Conservation (phyloP, 768 basidiomycete species). For the Suillus cothurnatus region DNA sequence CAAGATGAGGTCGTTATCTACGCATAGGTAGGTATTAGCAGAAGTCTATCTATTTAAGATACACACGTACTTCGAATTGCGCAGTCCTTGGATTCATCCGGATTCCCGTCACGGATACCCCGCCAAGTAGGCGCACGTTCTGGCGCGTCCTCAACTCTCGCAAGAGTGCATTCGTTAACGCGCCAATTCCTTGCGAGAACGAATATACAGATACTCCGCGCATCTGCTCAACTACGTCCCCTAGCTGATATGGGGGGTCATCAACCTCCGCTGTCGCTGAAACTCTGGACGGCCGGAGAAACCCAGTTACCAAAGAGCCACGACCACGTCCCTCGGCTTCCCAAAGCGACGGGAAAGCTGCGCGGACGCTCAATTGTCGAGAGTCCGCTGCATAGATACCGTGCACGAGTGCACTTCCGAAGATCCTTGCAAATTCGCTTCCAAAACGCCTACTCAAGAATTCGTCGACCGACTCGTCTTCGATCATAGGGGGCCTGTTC, state of each 20-base stretch:
- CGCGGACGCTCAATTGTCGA: constrained; percentile 66
- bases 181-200: constrained; percentile 74
- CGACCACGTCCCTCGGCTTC: constrained; percentile 64
- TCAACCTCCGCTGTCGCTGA: constrained; percentile 13
- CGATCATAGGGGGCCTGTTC: constrained; percentile 41
- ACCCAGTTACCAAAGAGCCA: constrained; percentile 72
- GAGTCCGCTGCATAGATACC: constrained; percentile 94
- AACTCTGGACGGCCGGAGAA: constrained; percentile 35
- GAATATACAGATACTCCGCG: constrained; percentile 75
- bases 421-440: constrained; percentile 63
- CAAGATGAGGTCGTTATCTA: constrained; percentile 38
- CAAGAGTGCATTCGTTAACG: constrained; percentile 61
- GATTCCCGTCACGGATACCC: constrained; percentile 42
- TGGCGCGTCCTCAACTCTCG: constrained; percentile 42
- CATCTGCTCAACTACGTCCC: constrained; percentile 50
- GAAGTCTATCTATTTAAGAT: constrained; percentile 7
- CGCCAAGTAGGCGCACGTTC: constrained; percentile 61
- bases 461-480: constrained; percentile 81
- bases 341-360: constrained; percentile 78
- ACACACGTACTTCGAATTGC: constrained; percentile 46
- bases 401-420: constrained; percentile 84
- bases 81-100: constrained; percentile 33
- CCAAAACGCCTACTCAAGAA: constrained; percentile 81
- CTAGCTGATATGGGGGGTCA: constrained; percentile 47
- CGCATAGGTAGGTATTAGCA: neutral